Evolutionary conservation across 768 basidiomycete species (phyloP), one percentile per base, ranked within the genome.

Genomic region (Filobasidium wieringae): DNA sequence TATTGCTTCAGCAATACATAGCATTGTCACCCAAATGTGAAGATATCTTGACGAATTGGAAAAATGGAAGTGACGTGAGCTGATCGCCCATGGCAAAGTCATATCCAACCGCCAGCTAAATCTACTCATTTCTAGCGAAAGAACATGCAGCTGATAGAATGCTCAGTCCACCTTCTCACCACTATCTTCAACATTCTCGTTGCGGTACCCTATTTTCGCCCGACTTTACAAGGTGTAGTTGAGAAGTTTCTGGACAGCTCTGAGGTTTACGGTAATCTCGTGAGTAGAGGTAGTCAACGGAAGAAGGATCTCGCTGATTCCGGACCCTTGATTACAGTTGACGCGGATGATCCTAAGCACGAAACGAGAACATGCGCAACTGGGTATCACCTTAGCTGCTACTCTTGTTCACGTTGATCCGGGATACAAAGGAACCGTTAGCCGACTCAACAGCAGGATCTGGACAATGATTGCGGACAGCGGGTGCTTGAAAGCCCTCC

Each of bases 1-100:
- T 69, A 9, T 58, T 73, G 26, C 40, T 70, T 0, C 72, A 73
- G 55, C 67, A 73, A 54, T 73, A 73, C 58, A 60, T 71, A 17
- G 67, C 68, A 26, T 52, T 63, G 2, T 71, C 70, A 2, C 70
- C 72, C 2, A 62, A 58, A 1, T 60, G 62, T 19, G 70, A 73
- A 7, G 72, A 73, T 50, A 51, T 73, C 24, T 71, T 73, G 51
- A 53, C 56, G 45, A 61, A 62, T 2, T 73, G 72, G 72, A 63
- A 55, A 24, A 31, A 19, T 17, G 58, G 37, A 11, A 29, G 30
- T 11, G 61, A 56, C 39, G 61, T 63, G 26, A 14, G 57, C 50
- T 22, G 8, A 26, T 40, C 24, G 4, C 15, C 33, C 14, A 1
- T 6, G 2, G 24, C 22, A 7, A 29, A 14, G 9, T 3, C 19